Base-by-base conservation (phyloP, 495 filamentous ascomycete genomes). In the Choiromyces venosus region DNA sequence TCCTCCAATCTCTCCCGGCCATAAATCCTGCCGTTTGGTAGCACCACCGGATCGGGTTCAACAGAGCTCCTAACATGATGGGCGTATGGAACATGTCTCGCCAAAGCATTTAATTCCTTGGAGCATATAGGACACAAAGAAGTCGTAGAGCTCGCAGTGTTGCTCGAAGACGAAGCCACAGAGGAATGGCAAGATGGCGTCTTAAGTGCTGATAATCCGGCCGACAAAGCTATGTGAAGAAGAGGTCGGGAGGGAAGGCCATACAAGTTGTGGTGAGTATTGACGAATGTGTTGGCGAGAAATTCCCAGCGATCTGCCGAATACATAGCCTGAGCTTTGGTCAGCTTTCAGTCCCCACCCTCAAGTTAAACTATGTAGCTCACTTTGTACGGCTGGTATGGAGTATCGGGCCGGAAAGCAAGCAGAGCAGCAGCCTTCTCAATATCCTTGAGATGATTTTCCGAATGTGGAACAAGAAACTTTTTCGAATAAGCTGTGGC, bases 41-140 rank as follows among this genome's bases (percentile, higher is more conserved):
- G 82, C 46, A 97, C 86, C 33, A 97, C 87, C 12, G 94, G 86
- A 78, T 98, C 94, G 44, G 86, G 89, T 81, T 97, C 93, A 35
- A 97, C 90, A 73, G 91, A 90, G 81, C 93, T 97, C 85, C 96
- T 95, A 65, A 89, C 91, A 81, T 99, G 95, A 76, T 96, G 91
- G 35, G 95, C 95, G 79, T 97, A 97, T 19, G 95, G 95, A 72
- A 98, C 90, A 79, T 89, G 89, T 56, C 89, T 86, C 21, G 95
- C 95, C 40, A 99, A 86, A 73, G 92, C 92, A 82, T 99, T 97
- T 71, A 99, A 86, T 82, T 99, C 95, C 3, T 91, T 95, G 52
- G 90, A 92, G 84, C 95, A 99, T 80, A 98, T 98, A 6, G 95
- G 96, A 78, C 95, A 99, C 65, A 97, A 88, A 42, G 88, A 86